Evolutionary conservation across 2,329 filamentous ascomycete genomes (phyloP).

Genomic region (Venturia nashicola): DNA sequence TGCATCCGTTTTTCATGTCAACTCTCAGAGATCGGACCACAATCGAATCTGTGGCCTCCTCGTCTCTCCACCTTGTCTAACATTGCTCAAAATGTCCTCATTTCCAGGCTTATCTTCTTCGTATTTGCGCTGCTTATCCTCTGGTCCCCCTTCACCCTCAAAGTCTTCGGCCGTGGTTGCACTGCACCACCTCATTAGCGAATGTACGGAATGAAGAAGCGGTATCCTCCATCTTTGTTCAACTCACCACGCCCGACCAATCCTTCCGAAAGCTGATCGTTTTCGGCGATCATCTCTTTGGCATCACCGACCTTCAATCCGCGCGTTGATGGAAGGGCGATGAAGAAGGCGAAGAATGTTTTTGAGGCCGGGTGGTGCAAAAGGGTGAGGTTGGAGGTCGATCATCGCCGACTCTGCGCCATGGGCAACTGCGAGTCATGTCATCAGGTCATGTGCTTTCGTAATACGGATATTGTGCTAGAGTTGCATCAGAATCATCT

Average conservation of each 20-base stretch:
- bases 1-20: too few relatives aligned
- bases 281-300: too few relatives aligned
- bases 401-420: neutral
- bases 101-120: conserved; percentile 27
- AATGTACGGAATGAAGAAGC: neutral
- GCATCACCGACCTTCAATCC: too few relatives aligned
- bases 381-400: neutral
- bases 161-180: conserved; percentile 36
- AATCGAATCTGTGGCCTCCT: neutral
- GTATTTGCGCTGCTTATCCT: conserved; percentile 28
- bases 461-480: too few relatives aligned
- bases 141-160: conserved; percentile 35
- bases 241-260: too few relatives aligned
- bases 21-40: neutral
- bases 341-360: neutral
- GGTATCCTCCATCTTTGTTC: too few relatives aligned
- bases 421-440: neutral
- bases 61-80: conserved; percentile 22
- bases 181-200: conserved; percentile 13
- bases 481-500: too few relatives aligned
- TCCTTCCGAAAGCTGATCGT: too few relatives aligned
- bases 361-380: neutral
- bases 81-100: conserved; percentile 28
- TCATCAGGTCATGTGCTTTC: too few relatives aligned
- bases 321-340: neutral